Conservation (phyloP, 2,329 filamentous ascomycete species). For the Exophiala sp. region DNA sequence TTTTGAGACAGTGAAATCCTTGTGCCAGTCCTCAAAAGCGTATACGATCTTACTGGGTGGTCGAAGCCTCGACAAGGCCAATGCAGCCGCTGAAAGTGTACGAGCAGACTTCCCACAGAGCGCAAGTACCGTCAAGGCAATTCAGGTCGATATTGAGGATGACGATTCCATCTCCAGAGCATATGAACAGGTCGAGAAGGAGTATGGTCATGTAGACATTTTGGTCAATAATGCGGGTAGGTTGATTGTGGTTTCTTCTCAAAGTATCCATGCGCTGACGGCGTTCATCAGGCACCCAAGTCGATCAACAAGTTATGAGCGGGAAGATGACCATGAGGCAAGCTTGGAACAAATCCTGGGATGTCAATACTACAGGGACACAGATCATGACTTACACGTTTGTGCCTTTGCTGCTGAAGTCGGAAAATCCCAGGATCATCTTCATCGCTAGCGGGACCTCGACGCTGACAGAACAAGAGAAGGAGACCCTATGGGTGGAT, state of each 20-base stretch:
- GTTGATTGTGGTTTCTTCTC: background rate
- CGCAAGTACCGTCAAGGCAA: conserved; percentile 34
- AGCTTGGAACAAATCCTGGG: conserved; percentile 46
- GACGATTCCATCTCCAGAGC: conserved; percentile 52
- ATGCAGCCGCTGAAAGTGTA: conserved; percentile 45
- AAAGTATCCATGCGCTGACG: background rate
- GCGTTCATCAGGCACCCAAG: conserved; percentile 20
- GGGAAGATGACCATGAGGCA: conserved; percentile 37
- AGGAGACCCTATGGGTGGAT: conserved; percentile 39
- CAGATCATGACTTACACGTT: conserved; percentile 48
- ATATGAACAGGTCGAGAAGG: conserved; percentile 38
- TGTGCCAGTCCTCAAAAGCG: conserved; percentile 45
- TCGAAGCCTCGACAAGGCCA: conserved; percentile 50
- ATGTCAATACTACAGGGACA: conserved; percentile 51
- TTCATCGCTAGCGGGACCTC: conserved; percentile 49
- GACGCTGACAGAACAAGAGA: conserved; percentile 33
- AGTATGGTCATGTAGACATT: conserved; percentile 19
- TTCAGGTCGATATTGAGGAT: conserved; percentile 54
- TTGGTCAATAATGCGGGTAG: conserved; percentile 26
- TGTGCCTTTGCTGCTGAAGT: conserved; percentile 51
- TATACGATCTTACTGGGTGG: conserved; percentile 58
- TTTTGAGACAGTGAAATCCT: conserved; percentile 54
- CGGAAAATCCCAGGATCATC: conserved; percentile 45
- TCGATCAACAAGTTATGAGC: conserved; percentile 33
- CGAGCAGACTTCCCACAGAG: conserved; percentile 40